Conservation (phyloP, 2,329 filamentous ascomycete species). For the Balansia obtecta region DNA sequence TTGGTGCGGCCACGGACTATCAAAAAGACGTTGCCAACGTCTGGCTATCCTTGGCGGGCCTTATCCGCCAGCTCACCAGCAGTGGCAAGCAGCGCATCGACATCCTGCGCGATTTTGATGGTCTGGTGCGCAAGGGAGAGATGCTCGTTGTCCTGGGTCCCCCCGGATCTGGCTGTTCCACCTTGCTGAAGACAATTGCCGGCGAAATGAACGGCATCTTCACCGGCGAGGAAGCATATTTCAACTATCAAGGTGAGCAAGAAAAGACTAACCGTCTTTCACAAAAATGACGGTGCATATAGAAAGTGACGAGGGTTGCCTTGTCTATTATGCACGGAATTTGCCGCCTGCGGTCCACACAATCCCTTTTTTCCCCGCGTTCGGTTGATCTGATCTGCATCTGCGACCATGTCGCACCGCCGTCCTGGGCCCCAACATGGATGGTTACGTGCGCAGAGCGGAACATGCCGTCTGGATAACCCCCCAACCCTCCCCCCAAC, state of each 20-base stretch:
- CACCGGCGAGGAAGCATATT: conserved; percentile 55
- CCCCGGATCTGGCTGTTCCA: conserved; percentile 66
- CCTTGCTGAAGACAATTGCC: conserved; percentile 72
- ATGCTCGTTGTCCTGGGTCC: conserved; percentile 66
- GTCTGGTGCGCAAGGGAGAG: conserved; percentile 56
- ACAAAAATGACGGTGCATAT: not conserved
- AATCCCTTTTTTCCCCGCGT: not conserved
- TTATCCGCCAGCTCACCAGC: conserved; percentile 37
- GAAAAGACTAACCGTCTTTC: not conserved
- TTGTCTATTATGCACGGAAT: conserved; percentile 1
- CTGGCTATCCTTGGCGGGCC: conserved; percentile 35
- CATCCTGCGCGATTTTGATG: conserved; percentile 56
- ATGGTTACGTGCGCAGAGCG: conserved; percentile 1
- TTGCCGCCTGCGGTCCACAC: conserved; percentile 1
- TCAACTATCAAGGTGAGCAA: conserved; percentile 65
- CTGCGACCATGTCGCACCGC: conserved; percentile 3
- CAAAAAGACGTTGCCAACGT: conserved; percentile 55
- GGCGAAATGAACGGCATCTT: conserved; percentile 74
- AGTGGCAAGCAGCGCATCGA: conserved; percentile 46
- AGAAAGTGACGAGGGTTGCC: not conserved
- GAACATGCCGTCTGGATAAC: conserved; percentile 7
- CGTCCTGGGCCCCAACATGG: not conserved
- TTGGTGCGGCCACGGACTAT: conserved; percentile 55
- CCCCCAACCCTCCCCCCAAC: too few species aligned
- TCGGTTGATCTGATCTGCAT: not conserved